phyloP scores from a whole-genome alignment of 352 stramenopile species.

The Phytopythium chamaehyphon region DNA sequence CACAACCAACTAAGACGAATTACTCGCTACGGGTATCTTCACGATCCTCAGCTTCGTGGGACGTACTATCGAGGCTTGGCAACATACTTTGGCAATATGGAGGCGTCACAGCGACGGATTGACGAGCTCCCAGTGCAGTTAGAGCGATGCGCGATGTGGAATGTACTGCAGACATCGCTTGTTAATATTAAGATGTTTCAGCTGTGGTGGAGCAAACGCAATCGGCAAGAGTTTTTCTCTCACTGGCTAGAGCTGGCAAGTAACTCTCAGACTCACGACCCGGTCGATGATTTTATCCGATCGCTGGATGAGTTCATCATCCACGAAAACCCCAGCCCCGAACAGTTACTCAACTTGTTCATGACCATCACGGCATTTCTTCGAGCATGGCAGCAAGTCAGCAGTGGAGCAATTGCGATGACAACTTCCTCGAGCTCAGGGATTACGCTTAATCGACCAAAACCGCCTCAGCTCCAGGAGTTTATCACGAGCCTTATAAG shows the following conservation, averaged over 20 bases:
- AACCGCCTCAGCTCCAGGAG: slow-evolving; percentile 64
- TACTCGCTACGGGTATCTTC: slow-evolving; percentile 65
- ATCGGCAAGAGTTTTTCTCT: slow-evolving; percentile 75
- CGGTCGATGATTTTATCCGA: slow-evolving; percentile 75
- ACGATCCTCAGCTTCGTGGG: slow-evolving; percentile 52
- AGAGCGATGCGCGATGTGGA: slow-evolving; percentile 68
- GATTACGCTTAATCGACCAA: slow-evolving; percentile 31
- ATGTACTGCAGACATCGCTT: slow-evolving; percentile 53
- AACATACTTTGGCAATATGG: slow-evolving; percentile 66
- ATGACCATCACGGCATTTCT: slow-evolving; percentile 81
- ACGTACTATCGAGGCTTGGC: slow-evolving; percentile 78
- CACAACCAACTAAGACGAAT: slow-evolving; percentile 75
- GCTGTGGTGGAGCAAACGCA: slow-evolving; percentile 77
- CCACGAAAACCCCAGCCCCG: slow-evolving; percentile 51
- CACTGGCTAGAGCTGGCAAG: slow-evolving; percentile 71
- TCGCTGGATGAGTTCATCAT: slow-evolving; percentile 74
- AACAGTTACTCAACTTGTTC: slow-evolving; percentile 64
- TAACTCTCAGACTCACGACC: slow-evolving; percentile 65
- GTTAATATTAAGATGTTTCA: slow-evolving; percentile 89
- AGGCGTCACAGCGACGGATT: slow-evolving; percentile 65
- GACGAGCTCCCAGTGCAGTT: slow-evolving; percentile 79
- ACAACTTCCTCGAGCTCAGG: slow-evolving; percentile 13
- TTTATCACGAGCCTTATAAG: slow-evolving; percentile 64
- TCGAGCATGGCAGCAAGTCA: slow-evolving; percentile 57
- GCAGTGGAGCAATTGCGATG: slow-evolving; percentile 21